Evolutionary conservation across 2,329 filamentous ascomycete species (phyloP), one percentile per base, ranked within the genome.

Genomic region (Colletotrichum orbiculare): DNA sequence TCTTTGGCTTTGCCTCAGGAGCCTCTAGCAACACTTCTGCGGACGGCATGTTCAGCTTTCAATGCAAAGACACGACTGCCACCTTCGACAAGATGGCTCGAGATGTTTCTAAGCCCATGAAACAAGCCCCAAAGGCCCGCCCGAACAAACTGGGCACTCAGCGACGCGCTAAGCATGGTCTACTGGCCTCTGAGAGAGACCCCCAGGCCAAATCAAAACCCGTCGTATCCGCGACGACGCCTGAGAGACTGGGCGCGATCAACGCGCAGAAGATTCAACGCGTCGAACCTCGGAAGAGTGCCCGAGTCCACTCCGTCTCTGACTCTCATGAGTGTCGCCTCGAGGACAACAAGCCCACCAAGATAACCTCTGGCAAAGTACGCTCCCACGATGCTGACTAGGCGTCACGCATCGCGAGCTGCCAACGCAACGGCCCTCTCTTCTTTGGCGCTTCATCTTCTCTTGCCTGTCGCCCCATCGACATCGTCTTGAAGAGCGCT

Each of bases 381-480:
- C 11, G 17, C 6, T n/a, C 15, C 17, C 42, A 46, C 25, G 34
- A 47, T 35, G 45, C 54, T 48, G 54, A 57, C 45, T 57, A 57
- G 54, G 33, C 11, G 3, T 57, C 54, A 34, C 35, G 45, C 35
- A 25, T 48, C 35, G 37, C 43, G 37, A 39, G 2, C 43, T 8
- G 7, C 25, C 43, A 34, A 33, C 13, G 25, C 25, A 25, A 25
- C 25, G 25, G 25, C 25, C 25, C 25, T 25, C 25, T 25, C 4
- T 25, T 25, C 25, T 1, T 5, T 25, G 4, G 12, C 9, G 42
- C n/a, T 8, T 13, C 35, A 46, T 33, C 35, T 34, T 8, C n/a
- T 56, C n/a, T 57, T 13, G 11, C 17, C 10, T 34, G 15, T 8
- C 35, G 15, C 4, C 13, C 35, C 35, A 17, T 37, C 42, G 43